These are phyloP conservation scores for Fusarium nygamai DNA, from an alignment of 2,329 filamentous ascomycete species.

Conservation along the genomic window DNA sequence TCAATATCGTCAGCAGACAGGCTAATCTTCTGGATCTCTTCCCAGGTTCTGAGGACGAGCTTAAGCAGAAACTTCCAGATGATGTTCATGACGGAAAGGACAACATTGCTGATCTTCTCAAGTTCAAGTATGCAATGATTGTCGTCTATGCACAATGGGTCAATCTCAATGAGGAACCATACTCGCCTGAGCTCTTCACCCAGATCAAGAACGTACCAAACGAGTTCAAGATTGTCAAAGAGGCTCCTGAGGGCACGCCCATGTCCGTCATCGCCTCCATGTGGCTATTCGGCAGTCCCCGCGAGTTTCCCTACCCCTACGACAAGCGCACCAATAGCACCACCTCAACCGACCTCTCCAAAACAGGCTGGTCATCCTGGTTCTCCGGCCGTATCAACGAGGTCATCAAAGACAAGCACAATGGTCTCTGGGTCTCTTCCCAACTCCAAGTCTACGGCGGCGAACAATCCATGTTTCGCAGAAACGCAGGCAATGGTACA, in stretches of 20 bases:
- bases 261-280: neutral
- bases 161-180: neutral
- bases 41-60: neutral
- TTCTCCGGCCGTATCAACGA: slow-evolving; percentile 28
- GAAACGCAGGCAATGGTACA: slow-evolving; percentile 55
- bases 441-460: slow-evolving; percentile 58
- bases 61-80: neutral
- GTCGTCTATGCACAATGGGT: neutral
- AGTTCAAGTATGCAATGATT: neutral
- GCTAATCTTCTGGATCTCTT: neutral
- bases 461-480: slow-evolving; percentile 51
- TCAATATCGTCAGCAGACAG: neutral
- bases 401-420: slow-evolving; percentile 30
- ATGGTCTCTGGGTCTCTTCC: slow-evolving; percentile 46
- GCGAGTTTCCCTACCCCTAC: slow-evolving; percentile 59
- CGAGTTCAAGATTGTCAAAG: neutral
- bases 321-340: slow-evolving; percentile 58
- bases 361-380: slow-evolving; percentile 47
- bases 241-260: neutral
- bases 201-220: neutral
- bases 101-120: neutral
- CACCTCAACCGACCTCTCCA: slow-evolving; percentile 51
- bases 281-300: slow-evolving; percentile 57
- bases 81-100: slow-evolving; percentile 14
- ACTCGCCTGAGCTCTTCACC: neutral